A percentile compares a stretch with the other conserved stretches of the same genome.
phyloP scores from a whole-genome alignment of 2,329 filamentous ascomycete genomes.

The Xylariaceae sp. region DNA sequence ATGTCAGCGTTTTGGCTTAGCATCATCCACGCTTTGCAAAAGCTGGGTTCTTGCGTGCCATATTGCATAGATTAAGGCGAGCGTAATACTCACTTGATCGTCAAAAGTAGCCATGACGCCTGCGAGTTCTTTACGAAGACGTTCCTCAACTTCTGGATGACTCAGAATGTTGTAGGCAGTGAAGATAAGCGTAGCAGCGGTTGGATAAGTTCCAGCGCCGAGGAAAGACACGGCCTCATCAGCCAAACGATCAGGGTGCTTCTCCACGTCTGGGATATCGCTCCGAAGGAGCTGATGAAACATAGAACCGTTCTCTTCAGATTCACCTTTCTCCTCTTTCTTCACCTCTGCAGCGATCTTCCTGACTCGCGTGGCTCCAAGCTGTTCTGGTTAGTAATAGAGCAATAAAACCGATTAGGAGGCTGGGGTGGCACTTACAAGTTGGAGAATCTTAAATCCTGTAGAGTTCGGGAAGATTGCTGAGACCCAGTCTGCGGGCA shows the following conservation, averaged over 20 bases:
- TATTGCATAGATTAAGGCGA: no score
- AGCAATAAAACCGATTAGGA: no score
- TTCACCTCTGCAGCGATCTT: slow-evolving; percentile 3
- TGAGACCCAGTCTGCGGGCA: slow-evolving; percentile 3
- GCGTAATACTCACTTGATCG: slow-evolving; percentile 4
- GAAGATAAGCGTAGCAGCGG: slow-evolving; percentile 16
- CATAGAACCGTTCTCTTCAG: slow-evolving; percentile 10
- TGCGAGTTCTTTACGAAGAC: slow-evolving; percentile 19
- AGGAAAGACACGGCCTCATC: slow-evolving; percentile 19
- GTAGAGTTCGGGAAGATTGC: slow-evolving; percentile 4
- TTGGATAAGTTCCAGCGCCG: slow-evolving; percentile 19
- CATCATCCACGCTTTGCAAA: no score
- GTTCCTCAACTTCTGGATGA: slow-evolving; percentile 12
- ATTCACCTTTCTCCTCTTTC: slow-evolving; percentile 5
- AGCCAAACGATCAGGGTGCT: slow-evolving; percentile 14
- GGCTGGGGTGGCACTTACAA: not conserved
- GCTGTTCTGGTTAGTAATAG: slow-evolving; percentile 2
- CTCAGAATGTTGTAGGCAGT: slow-evolving; percentile 20
- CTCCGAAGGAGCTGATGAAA: slow-evolving; percentile 25
- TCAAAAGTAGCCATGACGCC: slow-evolving; percentile 10
- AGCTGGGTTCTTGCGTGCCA: no score
- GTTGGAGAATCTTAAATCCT: slow-evolving; percentile 13
- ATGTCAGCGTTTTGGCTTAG: no score
- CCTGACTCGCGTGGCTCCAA: slow-evolving; percentile 4
- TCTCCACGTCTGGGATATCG: slow-evolving; percentile 18